phyloP scores from a whole-genome alignment of 1,284 basidiomycete genomes.

The Cerioporus squamosus region DNA sequence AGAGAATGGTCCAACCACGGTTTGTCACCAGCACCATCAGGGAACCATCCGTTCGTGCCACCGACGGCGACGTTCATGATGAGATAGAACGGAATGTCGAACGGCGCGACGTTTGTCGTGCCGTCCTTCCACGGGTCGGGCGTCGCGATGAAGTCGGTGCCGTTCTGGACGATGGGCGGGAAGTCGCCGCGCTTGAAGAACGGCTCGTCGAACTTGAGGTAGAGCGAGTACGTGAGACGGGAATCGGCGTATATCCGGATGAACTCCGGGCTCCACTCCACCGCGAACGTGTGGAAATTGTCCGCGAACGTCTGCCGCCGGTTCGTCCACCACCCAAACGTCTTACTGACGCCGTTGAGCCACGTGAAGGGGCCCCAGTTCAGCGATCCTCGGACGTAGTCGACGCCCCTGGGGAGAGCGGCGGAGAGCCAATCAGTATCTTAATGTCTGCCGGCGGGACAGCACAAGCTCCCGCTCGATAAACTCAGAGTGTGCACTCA shows the following conservation, averaged over 20 bases:
- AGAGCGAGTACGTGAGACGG: conserved; percentile 69
- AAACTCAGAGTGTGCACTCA: conserved; percentile 38
- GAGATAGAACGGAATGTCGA: conserved; percentile 83
- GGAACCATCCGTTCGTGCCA: conserved; percentile 85
- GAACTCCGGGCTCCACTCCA: conserved; percentile 84
- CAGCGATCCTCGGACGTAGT: conserved; percentile 77
- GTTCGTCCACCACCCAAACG: conserved; percentile 76
- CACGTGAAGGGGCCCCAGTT: conserved; percentile 86
- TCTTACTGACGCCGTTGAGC: conserved; percentile 75
- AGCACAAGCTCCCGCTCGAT: conserved; percentile 11
- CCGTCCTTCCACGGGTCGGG: conserved; percentile 70
- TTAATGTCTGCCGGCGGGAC: not conserved
- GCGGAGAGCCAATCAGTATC: conserved; percentile 5
- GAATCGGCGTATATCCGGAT: conserved; percentile 81
- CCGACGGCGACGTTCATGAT: conserved; percentile 82
- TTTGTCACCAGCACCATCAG: conserved; percentile 71
- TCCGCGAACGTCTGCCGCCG: conserved; percentile 72
- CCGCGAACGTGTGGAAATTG: conserved; percentile 75
- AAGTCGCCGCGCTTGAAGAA: conserved; percentile 84
- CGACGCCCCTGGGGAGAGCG: conserved; percentile 58
- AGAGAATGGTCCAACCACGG: conserved; percentile 79
- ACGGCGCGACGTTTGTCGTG: conserved; percentile 70
- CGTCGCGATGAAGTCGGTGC: conserved; percentile 66
- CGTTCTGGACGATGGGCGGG: conserved; percentile 75
- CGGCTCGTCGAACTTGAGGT: conserved; percentile 64